These are phyloP conservation scores for Lactifluus subvellereus DNA, from an alignment of 768 basidiomycete genomes.

Conservation along the genomic window DNA sequence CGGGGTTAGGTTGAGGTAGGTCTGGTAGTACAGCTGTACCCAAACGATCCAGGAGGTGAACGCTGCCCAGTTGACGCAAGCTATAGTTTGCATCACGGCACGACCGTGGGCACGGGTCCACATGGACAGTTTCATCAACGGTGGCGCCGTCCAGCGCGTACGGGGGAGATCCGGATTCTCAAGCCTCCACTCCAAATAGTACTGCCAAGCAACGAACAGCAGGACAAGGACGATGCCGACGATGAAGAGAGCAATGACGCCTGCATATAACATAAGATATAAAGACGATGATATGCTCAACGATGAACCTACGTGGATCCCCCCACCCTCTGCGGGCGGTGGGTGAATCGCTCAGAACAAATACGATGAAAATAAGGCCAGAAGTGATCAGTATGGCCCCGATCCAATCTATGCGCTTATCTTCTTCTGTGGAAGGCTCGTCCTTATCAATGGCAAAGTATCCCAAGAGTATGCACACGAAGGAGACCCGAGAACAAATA, in stretches of 20 bases:
- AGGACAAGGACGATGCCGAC: slow-evolving; percentile 51
- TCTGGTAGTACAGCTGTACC: slow-evolving; percentile 68
- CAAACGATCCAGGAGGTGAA: slow-evolving; percentile 54
- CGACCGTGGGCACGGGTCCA: slow-evolving; percentile 60
- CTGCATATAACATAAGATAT: slow-evolving; percentile 33
- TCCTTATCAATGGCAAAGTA: slow-evolving; percentile 61
- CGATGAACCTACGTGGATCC: slow-evolving; percentile 43
- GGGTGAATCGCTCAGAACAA: slow-evolving; percentile 66
- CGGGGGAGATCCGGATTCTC: slow-evolving; percentile 19
- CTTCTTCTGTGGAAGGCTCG: slow-evolving; percentile 28
- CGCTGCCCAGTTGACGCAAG: slow-evolving; percentile 56
- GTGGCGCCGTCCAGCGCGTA: slow-evolving; percentile 42
- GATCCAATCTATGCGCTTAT: slow-evolving; percentile 64
- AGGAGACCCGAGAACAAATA: slow-evolving; percentile 58
- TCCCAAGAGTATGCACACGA: slow-evolving; percentile 47
- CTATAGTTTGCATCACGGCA: slow-evolving; percentile 55
- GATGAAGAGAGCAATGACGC: slow-evolving; percentile 67
- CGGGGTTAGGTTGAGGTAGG: slow-evolving; percentile 48
- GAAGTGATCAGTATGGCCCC: slow-evolving; percentile 61
- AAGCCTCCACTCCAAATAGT: slow-evolving; percentile 43
- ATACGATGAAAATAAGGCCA: slow-evolving; percentile 65
- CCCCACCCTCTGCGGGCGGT: slow-evolving; percentile 55
- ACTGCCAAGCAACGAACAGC: slow-evolving; percentile 62
- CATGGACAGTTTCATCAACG: slow-evolving; percentile 56
- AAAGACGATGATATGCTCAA: not conserved